Evolutionary conservation across 192 early-diverging fungal species (phyloP).

Genomic region (Dissophora ornata): DNA sequence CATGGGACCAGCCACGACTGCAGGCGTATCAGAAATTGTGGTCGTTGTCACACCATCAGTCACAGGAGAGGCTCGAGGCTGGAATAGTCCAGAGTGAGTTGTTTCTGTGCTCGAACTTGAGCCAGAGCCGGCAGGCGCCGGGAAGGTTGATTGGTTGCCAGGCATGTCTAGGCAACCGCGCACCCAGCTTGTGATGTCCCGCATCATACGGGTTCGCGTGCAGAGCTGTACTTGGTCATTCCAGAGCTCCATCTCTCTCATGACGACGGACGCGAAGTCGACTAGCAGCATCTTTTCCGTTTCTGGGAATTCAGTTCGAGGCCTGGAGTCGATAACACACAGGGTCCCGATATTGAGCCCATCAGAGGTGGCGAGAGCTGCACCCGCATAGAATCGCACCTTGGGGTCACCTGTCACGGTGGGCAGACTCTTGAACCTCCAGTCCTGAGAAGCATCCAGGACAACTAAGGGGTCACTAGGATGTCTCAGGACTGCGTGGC

Average conservation of each 20-base stretch:
- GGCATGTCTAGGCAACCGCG: conserved; percentile 32
- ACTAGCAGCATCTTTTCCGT: conserved; percentile 41
- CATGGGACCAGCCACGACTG: neutral
- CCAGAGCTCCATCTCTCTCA: conserved; percentile 64
- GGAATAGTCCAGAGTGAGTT: too few species aligned
- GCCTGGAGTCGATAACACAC: conserved; percentile 57
- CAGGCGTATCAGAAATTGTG: neutral
- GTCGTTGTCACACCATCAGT: neutral
- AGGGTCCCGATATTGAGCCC: conserved; percentile 59
- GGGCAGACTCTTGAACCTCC: conserved; percentile 63
- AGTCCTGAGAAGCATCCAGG: conserved; percentile 53
- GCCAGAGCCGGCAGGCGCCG: too few species aligned
- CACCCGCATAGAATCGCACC: conserved; percentile 63
- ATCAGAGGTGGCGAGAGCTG: conserved; percentile 52
- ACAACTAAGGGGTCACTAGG: conserved; percentile 50
- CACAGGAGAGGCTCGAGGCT: neutral
- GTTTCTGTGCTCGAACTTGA: neutral
- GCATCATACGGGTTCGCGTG: conserved; percentile 58
- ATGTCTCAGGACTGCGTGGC: conserved; percentile 45
- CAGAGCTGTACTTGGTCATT: conserved; percentile 54
- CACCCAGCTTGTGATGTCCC: conserved; percentile 47
- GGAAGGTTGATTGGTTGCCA: neutral
- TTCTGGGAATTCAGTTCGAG: conserved; percentile 48
- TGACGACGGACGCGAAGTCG: conserved; percentile 56
- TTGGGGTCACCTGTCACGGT: conserved; percentile 41